These are phyloP conservation scores for Punctularia strigosozonata DNA, from an alignment of 768 basidiomycete species.

Conservation along the genomic window DNA sequence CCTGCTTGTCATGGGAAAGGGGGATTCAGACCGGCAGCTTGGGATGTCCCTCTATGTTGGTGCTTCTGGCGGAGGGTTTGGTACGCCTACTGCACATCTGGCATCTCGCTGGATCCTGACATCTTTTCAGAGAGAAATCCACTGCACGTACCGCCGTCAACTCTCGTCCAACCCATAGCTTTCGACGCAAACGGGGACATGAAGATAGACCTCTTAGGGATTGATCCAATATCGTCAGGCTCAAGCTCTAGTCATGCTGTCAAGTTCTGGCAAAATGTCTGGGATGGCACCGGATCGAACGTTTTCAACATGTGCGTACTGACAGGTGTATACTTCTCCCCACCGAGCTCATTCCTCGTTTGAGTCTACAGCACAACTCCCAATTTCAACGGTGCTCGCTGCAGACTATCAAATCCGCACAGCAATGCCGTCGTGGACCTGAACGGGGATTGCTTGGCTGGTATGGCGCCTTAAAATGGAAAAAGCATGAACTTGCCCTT, in stretches of 20 bases:
- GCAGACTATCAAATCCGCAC: conserved; percentile 78
- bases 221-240: conserved; percentile 29
- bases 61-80: conserved; percentile 47
- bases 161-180: conserved; percentile 69
- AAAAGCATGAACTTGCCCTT: not conserved
- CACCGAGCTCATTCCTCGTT: conserved; percentile 4
- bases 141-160: conserved; percentile 49
- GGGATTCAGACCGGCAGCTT: conserved; percentile 33
- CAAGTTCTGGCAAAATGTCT: conserved; percentile 72
- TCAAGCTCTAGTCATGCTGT: conserved; percentile 27
- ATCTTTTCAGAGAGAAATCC: conserved; percentile 17
- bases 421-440: conserved; percentile 92
- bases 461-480: conserved; percentile 23
- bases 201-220: conserved; percentile 78
- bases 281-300: conserved; percentile 46
- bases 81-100: conserved; percentile 25
- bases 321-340: conserved; percentile 5
- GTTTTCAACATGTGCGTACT: conserved; percentile 58
- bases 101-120: not conserved
- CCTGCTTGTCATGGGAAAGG: conserved; percentile 74
- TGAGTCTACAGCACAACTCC: conserved; percentile 49
- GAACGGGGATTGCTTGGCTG: conserved; percentile 92
- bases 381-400: conserved; percentile 50
- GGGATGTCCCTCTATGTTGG: conserved; percentile 67
- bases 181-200: conserved; percentile 84